These are phyloP conservation scores for Blastocystis hominis DNA, from an alignment of 352 stramenopile genomes.

Conservation along the genomic window DNA sequence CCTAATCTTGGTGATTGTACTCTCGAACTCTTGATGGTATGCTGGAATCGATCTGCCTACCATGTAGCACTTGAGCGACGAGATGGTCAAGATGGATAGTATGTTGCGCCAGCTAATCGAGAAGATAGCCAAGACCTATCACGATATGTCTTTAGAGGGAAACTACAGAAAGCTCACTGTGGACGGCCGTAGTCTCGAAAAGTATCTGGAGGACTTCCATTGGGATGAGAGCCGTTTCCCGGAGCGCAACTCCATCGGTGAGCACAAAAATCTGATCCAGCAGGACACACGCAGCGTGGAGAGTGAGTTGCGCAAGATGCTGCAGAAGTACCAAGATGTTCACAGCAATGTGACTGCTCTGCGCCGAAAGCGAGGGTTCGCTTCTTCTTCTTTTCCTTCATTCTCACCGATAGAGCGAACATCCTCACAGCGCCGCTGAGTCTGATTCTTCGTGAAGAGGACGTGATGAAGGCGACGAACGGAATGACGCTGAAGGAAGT, in stretches of 20 bases:
- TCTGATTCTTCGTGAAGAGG: neutral
- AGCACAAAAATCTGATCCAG: slow-evolving; percentile 3
- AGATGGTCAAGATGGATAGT: neutral
- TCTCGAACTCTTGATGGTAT: slow-evolving; percentile 21
- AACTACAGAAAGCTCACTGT: neutral
- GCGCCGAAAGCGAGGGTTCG: neutral
- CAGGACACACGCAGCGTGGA: neutral
- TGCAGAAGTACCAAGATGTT: slow-evolving; percentile 37
- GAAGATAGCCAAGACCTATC: slow-evolving; percentile 25
- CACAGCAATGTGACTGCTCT: neutral
- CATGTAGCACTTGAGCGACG: neutral
- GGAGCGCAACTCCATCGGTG: neutral
- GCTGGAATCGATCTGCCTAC: neutral
- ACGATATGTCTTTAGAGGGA: neutral
- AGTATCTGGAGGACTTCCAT: neutral
- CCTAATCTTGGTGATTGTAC: slow-evolving; percentile 20
- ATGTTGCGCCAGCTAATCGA: neutral
- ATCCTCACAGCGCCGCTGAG: neutral
- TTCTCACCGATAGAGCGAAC: neutral
- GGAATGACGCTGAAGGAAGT: neutral
- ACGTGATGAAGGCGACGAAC: neutral
- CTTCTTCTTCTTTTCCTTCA: neutral
- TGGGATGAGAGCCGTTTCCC: neutral
- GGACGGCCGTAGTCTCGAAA: neutral
- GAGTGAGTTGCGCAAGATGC: neutral